Evolutionary conservation across 208 protist genomes (phyloP).

Genomic region (Endotrypanum monterogeii): DNA sequence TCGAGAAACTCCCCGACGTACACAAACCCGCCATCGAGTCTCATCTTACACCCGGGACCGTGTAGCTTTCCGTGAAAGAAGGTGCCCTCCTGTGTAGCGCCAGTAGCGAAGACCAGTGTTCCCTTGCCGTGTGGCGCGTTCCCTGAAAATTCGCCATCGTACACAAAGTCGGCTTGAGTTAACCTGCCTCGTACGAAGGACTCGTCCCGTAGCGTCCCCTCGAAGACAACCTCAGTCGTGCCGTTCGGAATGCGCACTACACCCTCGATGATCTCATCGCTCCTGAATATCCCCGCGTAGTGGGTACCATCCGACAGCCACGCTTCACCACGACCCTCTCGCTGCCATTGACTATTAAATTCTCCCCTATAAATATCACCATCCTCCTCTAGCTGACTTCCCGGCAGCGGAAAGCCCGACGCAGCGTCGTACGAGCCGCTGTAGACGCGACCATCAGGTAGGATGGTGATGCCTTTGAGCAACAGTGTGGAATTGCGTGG

Average conservation of each 20-base stretch:
- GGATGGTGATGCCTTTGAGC: constrained; percentile 61
- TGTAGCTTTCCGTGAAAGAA: constrained; percentile 90
- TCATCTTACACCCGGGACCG: constrained; percentile 85
- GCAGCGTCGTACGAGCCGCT: constrained; percentile 66
- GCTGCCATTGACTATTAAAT: constrained; percentile 88
- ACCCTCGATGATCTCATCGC: constrained; percentile 83
- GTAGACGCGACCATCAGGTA: constrained; percentile 83
- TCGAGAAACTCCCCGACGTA: constrained; percentile 90
- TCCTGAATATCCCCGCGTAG: constrained; percentile 77
- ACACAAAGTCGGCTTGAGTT: constrained; percentile 81
- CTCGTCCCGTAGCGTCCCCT: constrained; percentile 79
- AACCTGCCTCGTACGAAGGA: constrained; percentile 80
- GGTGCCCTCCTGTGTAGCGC: constrained; percentile 83
- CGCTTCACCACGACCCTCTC: constrained; percentile 80
- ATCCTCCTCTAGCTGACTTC: constrained; percentile 87
- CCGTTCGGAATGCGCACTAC: constrained; percentile 89
- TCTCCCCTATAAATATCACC: constrained; percentile 86
- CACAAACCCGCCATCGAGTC: constrained; percentile 89
- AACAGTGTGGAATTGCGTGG: constrained; percentile 46
- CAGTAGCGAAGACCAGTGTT: constrained; percentile 70
- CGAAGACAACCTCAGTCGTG: constrained; percentile 81
- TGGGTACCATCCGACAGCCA: constrained; percentile 88
- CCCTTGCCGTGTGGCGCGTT: constrained; percentile 90
- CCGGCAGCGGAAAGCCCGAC: constrained; percentile 66
- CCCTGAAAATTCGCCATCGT: constrained; percentile 79